A percentile compares a stretch with the other conserved stretches of the same genome.
These are phyloP conservation scores for Sclerotinia sclerotiorum DNA, from an alignment of 2,329 filamentous ascomycete genomes.

Conservation along the genomic window DNA sequence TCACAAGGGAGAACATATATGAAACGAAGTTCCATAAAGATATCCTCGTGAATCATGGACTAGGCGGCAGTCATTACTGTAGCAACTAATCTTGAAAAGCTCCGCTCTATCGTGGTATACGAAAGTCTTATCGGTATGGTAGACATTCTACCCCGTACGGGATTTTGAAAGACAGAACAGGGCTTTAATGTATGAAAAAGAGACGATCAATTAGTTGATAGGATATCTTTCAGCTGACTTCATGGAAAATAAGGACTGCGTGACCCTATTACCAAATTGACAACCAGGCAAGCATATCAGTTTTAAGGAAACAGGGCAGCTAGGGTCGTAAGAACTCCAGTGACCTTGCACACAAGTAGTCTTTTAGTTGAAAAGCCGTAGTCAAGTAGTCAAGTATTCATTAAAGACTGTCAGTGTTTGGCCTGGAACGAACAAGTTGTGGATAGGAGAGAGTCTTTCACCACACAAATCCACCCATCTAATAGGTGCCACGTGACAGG, in stretches of 20 bases:
- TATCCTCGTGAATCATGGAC: neutral
- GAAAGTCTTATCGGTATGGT: neutral
- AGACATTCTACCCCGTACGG: neutral
- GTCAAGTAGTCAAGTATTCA: neutral
- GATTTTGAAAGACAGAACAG: neutral
- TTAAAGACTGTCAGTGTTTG: neutral
- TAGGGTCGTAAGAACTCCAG: neutral
- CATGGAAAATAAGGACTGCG: neutral
- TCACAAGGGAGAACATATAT: neutral
- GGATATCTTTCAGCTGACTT: neutral
- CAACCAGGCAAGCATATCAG: neutral
- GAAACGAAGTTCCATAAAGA: neutral
- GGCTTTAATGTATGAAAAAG: neutral
- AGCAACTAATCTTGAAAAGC: neutral
- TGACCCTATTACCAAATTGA: neutral
- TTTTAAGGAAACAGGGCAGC: neutral
- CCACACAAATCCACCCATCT: neutral
- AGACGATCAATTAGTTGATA: neutral
- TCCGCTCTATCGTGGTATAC: neutral
- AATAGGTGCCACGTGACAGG: neutral
- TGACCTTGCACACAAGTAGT: neutral
- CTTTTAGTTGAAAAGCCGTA: accelerated
- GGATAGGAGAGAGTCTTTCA: neutral
- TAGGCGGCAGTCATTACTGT: neutral
- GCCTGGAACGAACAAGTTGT: neutral